Percentiles rank a stretch among this genome's conserved stretches.
phyloP scores from a whole-genome alignment of 2,329 filamentous ascomycete genomes.

The Ophiosphaerella narmari region DNA sequence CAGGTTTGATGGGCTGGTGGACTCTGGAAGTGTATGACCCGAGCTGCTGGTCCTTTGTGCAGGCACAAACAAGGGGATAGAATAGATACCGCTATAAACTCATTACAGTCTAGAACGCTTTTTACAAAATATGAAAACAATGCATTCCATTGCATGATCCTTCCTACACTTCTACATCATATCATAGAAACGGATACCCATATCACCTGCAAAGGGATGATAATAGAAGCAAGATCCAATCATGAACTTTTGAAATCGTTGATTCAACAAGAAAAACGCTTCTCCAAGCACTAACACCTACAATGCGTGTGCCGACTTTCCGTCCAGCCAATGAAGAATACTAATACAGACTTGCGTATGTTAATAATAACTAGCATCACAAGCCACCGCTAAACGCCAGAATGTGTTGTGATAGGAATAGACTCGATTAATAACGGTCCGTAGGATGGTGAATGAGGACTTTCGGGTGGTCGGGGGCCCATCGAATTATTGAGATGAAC shows the following conservation, averaged over 20 bases:
- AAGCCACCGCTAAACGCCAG: constrained; percentile 21
- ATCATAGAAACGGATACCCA: neutral
- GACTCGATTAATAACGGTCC: neutral
- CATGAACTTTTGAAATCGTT: neutral
- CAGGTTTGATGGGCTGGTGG: too few relatives aligned
- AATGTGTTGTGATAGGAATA: constrained; percentile 10
- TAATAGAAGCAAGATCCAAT: neutral
- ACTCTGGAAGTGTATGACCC: too few relatives aligned
- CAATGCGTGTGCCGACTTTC: constrained; percentile 7
- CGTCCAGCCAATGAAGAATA: neutral
- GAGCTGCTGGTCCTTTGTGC: too few relatives aligned
- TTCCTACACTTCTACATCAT: neutral
- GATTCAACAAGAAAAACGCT: neutral
- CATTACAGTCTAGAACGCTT: too few relatives aligned
- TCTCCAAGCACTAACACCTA: constrained; percentile 1
- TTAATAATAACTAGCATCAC: too few relatives aligned
- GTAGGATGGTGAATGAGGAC: neutral
- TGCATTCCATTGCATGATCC: too few relatives aligned
- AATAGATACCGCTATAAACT: constrained; percentile 21
- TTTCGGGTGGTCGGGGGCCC: neutral
- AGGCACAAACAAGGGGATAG: neutral
- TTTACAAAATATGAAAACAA: too few relatives aligned
- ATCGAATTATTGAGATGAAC: neutral
- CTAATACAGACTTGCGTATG: too few relatives aligned
- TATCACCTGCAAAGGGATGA: neutral